These are phyloP conservation scores for Pythium vanterpoolii DNA, from an alignment of 352 stramenopile species.

Conservation along the genomic window DNA sequence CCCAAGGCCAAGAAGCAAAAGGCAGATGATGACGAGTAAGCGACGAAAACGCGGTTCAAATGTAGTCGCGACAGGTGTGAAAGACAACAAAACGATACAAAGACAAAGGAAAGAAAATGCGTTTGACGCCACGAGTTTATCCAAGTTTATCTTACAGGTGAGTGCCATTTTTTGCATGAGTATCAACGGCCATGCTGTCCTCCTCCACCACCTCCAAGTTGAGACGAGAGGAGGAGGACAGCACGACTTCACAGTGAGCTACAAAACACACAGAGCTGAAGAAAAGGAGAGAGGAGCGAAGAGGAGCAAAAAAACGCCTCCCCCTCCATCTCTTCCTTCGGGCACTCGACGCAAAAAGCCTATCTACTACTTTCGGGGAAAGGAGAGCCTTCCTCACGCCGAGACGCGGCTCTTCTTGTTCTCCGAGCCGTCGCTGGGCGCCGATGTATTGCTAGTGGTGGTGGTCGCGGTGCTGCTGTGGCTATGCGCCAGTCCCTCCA, in stretches of 20 bases:
- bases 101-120: background rate
- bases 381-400: too few species aligned
- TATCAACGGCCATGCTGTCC: background rate
- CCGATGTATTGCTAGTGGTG: slow-evolving; percentile 1
- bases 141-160: background rate
- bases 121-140: too few species aligned
- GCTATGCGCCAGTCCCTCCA: slow-evolving; percentile 28
- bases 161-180: background rate
- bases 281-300: background rate
- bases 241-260: background rate
- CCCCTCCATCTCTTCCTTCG: too few species aligned
- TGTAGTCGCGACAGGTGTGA: background rate
- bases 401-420: slow-evolving; percentile 24
- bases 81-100: background rate
- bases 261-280: slow-evolving; percentile 18
- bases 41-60: background rate
- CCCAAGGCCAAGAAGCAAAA: slow-evolving; percentile 27
- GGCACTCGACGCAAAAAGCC: too few species aligned
- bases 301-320: background rate
- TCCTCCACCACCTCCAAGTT: background rate
- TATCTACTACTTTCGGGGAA: slow-evolving; percentile 6
- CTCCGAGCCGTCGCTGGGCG: background rate
- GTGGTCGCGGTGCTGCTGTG: background rate
- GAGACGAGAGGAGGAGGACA: background rate
- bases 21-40: slow-evolving; percentile 14